Base-by-base conservation (phyloP, 495 filamentous ascomycete species). In the Glonium stellatum region DNA sequence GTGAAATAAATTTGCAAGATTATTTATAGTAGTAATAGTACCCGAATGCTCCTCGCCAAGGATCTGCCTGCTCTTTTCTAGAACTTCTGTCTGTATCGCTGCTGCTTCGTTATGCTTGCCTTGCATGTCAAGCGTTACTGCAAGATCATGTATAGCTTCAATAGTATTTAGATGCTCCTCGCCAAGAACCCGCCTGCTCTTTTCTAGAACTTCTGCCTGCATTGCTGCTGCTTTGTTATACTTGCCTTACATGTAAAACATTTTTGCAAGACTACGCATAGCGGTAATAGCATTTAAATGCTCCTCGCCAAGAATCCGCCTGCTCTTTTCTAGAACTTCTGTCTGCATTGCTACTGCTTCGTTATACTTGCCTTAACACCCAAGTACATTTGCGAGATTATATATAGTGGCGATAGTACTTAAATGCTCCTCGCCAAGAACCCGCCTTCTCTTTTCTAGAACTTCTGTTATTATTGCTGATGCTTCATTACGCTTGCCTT, bases 391-490 rank as follows among this genome's bases (percentile, higher is more conserved):
- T 21, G 41, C 41, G 19, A 46, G 41, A 10, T 46, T 46, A 21
- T 21, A 4, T 10, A 46, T 46, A 2, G 41, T 10, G 3, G 41
- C 3, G 15, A 46, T 46, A n/a, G 41, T 46, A 10, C 12, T 4
- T 46, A 21, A 10, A 10, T 46, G 41, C 6, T 31, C 27, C 6
- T 31, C 27, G 6, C 27, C 27, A 31, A 31, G 27, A 31, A 31
- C 6, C 27, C 41, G 41, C 9, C 41, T 46, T 31, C 15, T 55
- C 57, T 59, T 61, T 59, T 57, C 35, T 39, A 58, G 36, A n/a
- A 53, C 50, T 60, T 68, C 66, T 58, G 52, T 62, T 35, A 57
- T 49, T 63, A 60, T 44, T 62, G 54, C 56, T 58, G 64, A 48
- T 49, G 61, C 31, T 25, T 64, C 57, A 0, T 51, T 31, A 8